Evolutionary conservation across 768 basidiomycete genomes (phyloP).

Genomic region (Suillus cothurnatus): DNA sequence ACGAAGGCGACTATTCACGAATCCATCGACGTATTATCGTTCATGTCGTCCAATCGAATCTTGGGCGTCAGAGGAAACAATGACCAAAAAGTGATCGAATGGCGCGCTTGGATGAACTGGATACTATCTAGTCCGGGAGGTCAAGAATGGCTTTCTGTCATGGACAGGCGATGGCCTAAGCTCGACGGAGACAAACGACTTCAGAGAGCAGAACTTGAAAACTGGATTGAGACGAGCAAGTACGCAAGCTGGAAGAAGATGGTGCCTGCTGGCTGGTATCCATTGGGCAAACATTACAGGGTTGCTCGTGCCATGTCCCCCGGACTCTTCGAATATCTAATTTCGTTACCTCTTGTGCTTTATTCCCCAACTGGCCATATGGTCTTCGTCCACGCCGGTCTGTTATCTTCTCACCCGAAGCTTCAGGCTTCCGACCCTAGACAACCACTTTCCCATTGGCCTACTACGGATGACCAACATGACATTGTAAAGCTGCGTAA

Average conservation of each 20-base stretch:
- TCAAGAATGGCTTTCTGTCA: slow-evolving; percentile 53
- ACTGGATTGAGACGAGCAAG: slow-evolving; percentile 39
- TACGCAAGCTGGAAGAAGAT: slow-evolving; percentile 47
- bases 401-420: slow-evolving; percentile 72
- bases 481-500: slow-evolving; percentile 42
- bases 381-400: slow-evolving; percentile 81
- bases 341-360: slow-evolving; percentile 68
- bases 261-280: slow-evolving; percentile 70
- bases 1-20: slow-evolving; percentile 64
- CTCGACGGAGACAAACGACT: slow-evolving; percentile 31
- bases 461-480: slow-evolving; percentile 35
- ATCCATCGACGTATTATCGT: slow-evolving; percentile 65
- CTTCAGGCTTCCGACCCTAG: slow-evolving; percentile 48
- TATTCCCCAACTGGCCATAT: slow-evolving; percentile 76
- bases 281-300: slow-evolving; percentile 76
- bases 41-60: slow-evolving; percentile 63
- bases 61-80: slow-evolving; percentile 92
- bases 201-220: slow-evolving; percentile 21
- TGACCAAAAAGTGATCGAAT: slow-evolving; percentile 89
- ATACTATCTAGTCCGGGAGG: slow-evolving; percentile 48
- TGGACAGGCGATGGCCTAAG: slow-evolving; percentile 47
- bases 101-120: slow-evolving; percentile 88
- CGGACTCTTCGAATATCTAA: slow-evolving; percentile 69
- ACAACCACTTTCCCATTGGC: slow-evolving; percentile 74
- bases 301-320: slow-evolving; percentile 68